Evolutionary conservation across 2,329 filamentous ascomycete genomes (phyloP).

Genomic region (Sporothrix euskadiensis): DNA sequence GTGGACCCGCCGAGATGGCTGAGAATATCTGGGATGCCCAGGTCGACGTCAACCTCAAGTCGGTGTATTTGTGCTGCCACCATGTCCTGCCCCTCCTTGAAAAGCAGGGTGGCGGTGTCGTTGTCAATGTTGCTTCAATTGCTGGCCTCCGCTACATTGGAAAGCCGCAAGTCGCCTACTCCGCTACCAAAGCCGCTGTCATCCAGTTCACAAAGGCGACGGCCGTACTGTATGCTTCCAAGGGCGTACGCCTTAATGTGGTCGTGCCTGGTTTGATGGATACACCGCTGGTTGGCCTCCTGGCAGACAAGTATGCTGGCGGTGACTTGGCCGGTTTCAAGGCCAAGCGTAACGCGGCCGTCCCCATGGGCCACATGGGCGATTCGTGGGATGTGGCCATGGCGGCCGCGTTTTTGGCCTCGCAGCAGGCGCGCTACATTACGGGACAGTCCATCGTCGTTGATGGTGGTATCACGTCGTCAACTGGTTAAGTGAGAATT

Average conservation of each 20-base stretch:
- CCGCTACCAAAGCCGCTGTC: conserved; percentile 16
- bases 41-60: conserved; percentile 22
- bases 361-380: conserved; percentile 22
- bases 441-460: conserved; percentile 21
- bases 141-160: conserved; percentile 19
- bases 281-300: neutral
- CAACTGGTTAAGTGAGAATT: neutral
- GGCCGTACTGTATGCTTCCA: neutral
- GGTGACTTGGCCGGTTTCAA: conserved; percentile 13
- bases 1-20: conserved; percentile 15
- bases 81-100: neutral
- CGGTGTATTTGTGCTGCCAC: conserved; percentile 18
- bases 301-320: conserved; percentile 12
- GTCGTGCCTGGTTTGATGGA: conserved; percentile 1
- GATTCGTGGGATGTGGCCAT: conserved; percentile 19
- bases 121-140: conserved; percentile 11
- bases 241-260: neutral
- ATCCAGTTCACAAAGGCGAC: conserved; percentile 20
- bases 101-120: neutral
- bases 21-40: conserved; percentile 18
- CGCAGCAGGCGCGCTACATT: conserved; percentile 18
- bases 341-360: conserved; percentile 16
- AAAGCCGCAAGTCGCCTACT: conserved; percentile 22
- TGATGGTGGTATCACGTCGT: conserved; percentile 19
- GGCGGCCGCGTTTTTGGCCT: conserved; percentile 12